Conservation (phyloP, 257 asterid species). For the Knoxia roxburghii region DNA sequence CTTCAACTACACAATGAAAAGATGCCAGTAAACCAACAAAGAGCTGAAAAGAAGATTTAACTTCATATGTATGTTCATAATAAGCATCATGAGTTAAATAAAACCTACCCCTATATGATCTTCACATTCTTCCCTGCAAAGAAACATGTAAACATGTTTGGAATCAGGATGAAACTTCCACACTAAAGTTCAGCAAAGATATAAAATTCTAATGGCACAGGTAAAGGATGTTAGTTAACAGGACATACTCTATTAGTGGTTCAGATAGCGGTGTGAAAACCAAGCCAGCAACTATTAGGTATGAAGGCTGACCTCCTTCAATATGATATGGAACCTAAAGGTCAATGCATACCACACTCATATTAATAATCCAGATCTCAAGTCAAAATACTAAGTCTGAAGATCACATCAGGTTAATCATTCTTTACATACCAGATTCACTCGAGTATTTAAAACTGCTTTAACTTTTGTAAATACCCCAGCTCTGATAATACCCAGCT, state of each 20-base stretch:
- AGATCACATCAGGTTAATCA: constrained; percentile 13
- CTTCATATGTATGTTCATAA: neutral
- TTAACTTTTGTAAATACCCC: constrained; percentile 64
- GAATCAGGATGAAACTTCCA: constrained; percentile 6
- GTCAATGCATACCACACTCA: constrained; percentile 17
- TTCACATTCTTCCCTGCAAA: constrained; percentile 82
- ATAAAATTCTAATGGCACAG: constrained; percentile 8
- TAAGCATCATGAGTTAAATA: neutral
- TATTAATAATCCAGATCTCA: constrained; percentile 15
- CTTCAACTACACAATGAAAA: constrained; percentile 53
- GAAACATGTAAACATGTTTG: constrained; percentile 1
- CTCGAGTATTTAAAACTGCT: constrained; percentile 67
- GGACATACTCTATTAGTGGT: constrained; percentile 74
- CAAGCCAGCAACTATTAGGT: constrained; percentile 88
- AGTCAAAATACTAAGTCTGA: constrained; percentile 14
- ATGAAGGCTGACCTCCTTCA: constrained; percentile 91
- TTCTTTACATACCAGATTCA: constrained; percentile 56
- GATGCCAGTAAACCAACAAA: constrained; percentile 7
- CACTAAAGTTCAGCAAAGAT: constrained; percentile 4
- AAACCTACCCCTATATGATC: constrained; percentile 74
- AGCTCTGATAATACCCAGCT: constrained; percentile 78
- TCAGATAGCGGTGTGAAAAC: constrained; percentile 97
- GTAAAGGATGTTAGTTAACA: constrained; percentile 2
- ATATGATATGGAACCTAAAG: constrained; percentile 90
- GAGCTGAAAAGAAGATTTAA: constrained; percentile 7